Percentiles rank a stretch among this genome's conserved stretches.
Conservation (phyloP, 176 grass and related monocot species). For the Ananas comosus region DNA sequence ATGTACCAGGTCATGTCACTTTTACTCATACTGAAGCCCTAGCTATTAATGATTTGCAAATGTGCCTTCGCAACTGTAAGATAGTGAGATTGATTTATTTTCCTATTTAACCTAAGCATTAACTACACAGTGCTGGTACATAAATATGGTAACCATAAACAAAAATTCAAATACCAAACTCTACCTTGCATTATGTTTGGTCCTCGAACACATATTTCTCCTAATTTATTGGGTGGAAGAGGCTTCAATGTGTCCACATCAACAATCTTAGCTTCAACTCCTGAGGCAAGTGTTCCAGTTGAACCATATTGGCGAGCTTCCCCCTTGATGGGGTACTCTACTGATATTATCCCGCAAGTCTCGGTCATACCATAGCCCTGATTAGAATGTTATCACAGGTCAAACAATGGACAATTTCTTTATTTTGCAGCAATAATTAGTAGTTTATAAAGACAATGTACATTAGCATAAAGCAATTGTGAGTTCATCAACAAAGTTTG, state of each 20-base stretch:
- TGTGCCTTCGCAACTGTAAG: too few relatives aligned
- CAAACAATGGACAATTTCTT: not conserved
- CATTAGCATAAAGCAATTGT: not conserved
- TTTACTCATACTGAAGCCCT: too few relatives aligned
- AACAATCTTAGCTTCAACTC: constrained; percentile 68
- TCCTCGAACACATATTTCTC: constrained; percentile 77
- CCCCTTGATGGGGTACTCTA: constrained; percentile 37
- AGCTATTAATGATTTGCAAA: too few relatives aligned
- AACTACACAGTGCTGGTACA: too few relatives aligned
- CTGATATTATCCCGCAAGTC: constrained; percentile 66
- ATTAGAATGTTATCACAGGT: constrained; percentile 9
- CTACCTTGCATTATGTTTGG: constrained; percentile 91
- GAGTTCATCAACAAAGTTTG: not conserved
- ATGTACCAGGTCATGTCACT: too few relatives aligned
- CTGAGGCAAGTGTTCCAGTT: constrained; percentile 50
- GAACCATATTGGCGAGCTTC: constrained; percentile 57
- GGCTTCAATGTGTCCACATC: constrained; percentile 39
- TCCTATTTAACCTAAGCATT: too few relatives aligned
- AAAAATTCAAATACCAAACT: not conserved
- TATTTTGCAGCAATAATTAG: not conserved
- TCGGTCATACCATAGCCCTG: constrained; percentile 96
- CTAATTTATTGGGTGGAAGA: constrained; percentile 68
- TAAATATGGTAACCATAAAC: too few relatives aligned
- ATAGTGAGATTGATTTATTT: too few relatives aligned
- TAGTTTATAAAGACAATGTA: constrained; percentile 2